Evolutionary conservation across 2,329 filamentous ascomycete genomes (phyloP).

Genomic region (Paraconiothyrium sp.): DNA sequence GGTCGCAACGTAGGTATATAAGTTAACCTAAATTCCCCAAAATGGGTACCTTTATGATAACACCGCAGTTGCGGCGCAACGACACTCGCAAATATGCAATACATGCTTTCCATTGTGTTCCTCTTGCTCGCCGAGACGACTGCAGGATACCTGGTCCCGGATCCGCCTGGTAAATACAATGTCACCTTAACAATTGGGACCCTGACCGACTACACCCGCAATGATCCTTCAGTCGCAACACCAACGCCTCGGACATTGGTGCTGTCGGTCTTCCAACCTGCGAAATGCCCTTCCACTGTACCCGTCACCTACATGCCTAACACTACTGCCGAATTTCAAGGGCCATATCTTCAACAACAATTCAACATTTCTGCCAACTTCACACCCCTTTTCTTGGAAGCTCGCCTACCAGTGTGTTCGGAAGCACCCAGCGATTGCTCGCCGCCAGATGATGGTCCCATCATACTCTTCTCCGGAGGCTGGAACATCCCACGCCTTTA

Average conservation of each 20-base stretch:
- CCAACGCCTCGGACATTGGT: slow-evolving; percentile 23
- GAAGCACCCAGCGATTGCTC: slow-evolving; percentile 18
- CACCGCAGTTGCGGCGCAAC: not conserved
- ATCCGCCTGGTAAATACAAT: slow-evolving; percentile 29
- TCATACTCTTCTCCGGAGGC: slow-evolving; percentile 57
- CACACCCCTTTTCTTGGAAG: slow-evolving; percentile 29
- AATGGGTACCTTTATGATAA: not conserved
- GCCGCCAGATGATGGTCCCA: slow-evolving; percentile 19
- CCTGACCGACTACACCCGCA: slow-evolving; percentile 30
- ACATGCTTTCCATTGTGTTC: slow-evolving; percentile 19
- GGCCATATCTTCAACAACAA: slow-evolving; percentile 21
- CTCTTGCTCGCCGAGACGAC: slow-evolving; percentile 22
- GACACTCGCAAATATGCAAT: slow-evolving; percentile 19
- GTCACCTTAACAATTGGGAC: slow-evolving; percentile 30
- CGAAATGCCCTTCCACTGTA: slow-evolving; percentile 25
- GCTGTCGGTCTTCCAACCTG: slow-evolving; percentile 34
- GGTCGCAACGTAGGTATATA: not conserved
- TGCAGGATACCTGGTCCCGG: slow-evolving; percentile 27
- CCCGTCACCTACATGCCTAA: slow-evolving; percentile 31
- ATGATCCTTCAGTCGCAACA: slow-evolving; percentile 2
- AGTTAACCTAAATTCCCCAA: not conserved
- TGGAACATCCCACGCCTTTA: slow-evolving; percentile 53
- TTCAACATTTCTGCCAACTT: slow-evolving; percentile 30
- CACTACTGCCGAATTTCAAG: slow-evolving; percentile 31
- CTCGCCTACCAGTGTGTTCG: slow-evolving; percentile 30